Conservation (phyloP, 2,329 filamentous ascomycete species). For the Lasiodiplodia theobromae region DNA sequence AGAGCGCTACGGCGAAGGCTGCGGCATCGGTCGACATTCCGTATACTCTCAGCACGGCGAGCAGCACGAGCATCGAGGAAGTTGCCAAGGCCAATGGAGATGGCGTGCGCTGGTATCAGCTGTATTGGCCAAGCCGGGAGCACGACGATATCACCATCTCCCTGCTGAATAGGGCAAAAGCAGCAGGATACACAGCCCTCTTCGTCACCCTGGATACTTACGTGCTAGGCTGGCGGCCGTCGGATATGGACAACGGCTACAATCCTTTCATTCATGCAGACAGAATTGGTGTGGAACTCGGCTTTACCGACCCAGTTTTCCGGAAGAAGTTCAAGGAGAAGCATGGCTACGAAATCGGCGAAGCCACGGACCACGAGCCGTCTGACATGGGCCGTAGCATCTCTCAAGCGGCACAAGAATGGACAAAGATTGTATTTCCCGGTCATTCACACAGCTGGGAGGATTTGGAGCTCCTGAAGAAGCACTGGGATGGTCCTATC, state of each 20-base stretch:
- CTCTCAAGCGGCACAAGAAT: slow-evolving; percentile 39
- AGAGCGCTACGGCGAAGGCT: slow-evolving; percentile 69
- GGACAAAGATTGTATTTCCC: slow-evolving; percentile 44
- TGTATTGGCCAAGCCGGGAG: slow-evolving; percentile 74
- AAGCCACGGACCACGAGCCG: slow-evolving; percentile 45
- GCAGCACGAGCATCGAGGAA: slow-evolving; percentile 70
- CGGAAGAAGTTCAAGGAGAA: slow-evolving; percentile 42
- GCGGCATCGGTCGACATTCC: slow-evolving; percentile 68
- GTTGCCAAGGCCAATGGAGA: slow-evolving; percentile 65
- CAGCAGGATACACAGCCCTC: slow-evolving; percentile 68
- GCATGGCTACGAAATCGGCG: slow-evolving; percentile 42
- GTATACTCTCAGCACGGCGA: slow-evolving; percentile 72
- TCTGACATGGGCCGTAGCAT: slow-evolving; percentile 9
- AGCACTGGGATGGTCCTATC: slow-evolving; percentile 48
- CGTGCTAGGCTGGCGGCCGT: slow-evolving; percentile 71
- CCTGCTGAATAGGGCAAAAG: slow-evolving; percentile 67
- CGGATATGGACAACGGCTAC: slow-evolving; percentile 69
- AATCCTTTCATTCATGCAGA: slow-evolving; percentile 57
- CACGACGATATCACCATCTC: slow-evolving; percentile 71
- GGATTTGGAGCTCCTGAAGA: slow-evolving; percentile 41
- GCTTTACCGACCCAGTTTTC: slow-evolving; percentile 48
- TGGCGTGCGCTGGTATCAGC: slow-evolving; percentile 72
- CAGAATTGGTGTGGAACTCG: slow-evolving; percentile 48
- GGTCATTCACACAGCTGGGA: slow-evolving; percentile 46
- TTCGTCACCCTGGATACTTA: slow-evolving; percentile 78